These are phyloP conservation scores for Bassia scoparia DNA, from an alignment of 148 eudicot genomes.

Conservation along the genomic window DNA sequence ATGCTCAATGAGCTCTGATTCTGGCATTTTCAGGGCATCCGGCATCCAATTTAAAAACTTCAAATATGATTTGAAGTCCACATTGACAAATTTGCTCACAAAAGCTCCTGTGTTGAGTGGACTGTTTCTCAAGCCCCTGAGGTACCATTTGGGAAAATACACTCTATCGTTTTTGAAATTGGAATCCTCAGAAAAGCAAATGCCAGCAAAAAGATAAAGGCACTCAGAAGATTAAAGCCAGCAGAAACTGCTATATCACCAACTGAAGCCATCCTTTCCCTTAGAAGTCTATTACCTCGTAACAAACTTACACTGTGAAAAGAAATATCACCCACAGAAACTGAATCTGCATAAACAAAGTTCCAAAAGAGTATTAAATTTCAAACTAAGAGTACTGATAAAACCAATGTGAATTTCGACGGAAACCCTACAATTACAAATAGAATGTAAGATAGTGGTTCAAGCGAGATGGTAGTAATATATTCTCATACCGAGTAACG, in stretches of 20 bases:
- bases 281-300: slow-evolving; percentile 10
- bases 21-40: slow-evolving; percentile 90
- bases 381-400: neutral
- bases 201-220: slow-evolving; percentile 71
- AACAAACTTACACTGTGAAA: slow-evolving; percentile 9
- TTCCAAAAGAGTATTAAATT: neutral
- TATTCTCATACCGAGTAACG: neutral
- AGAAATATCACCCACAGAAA: slow-evolving; percentile 11
- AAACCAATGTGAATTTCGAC: neutral
- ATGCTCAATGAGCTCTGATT: slow-evolving; percentile 87
- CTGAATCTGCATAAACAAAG: slow-evolving; percentile 13
- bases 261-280: slow-evolving; percentile 67
- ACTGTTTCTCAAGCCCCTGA: slow-evolving; percentile 82
- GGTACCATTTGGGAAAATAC: slow-evolving; percentile 97
- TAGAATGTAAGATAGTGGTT: neutral
- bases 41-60: slow-evolving; percentile 94
- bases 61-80: slow-evolving; percentile 76
- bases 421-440: neutral
- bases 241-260: slow-evolving; percentile 76
- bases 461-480: neutral
- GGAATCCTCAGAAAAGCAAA: slow-evolving; percentile 89
- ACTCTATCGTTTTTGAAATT: slow-evolving; percentile 92
- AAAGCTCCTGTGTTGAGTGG: slow-evolving; percentile 61
- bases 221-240: slow-evolving; percentile 64
- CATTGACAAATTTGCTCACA: slow-evolving; percentile 66